Percentiles rank a stretch among this genome's conserved stretches.
Evolutionary conservation across 108 stramenopile species (phyloP).

Genomic region (Skeletonema potamos): DNA sequence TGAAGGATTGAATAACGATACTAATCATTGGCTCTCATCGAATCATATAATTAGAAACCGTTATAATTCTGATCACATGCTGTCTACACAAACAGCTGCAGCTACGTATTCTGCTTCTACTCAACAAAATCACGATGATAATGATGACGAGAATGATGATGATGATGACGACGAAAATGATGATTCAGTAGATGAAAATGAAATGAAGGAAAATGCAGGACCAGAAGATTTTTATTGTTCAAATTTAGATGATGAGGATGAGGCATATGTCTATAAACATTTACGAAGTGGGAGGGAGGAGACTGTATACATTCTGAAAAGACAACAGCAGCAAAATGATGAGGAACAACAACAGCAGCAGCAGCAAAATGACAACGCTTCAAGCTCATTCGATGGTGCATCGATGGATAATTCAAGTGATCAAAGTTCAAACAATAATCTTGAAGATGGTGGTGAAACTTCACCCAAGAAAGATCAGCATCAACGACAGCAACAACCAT

Average conservation of each 20-base stretch:
- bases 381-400: no score
- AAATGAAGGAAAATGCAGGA: slow-evolving; percentile 2
- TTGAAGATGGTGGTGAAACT: background rate
- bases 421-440: no score
- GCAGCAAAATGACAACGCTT: background rate
- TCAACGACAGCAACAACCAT: background rate
- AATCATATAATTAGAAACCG: background rate
- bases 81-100: background rate
- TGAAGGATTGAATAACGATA: slow-evolving; percentile 2
- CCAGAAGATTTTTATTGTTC: slow-evolving; percentile 36
- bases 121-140: slow-evolving; percentile 5
- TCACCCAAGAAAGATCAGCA: background rate
- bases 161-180: background rate
- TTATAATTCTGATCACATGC: background rate
- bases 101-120: background rate
- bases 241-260: slow-evolving; percentile 78
- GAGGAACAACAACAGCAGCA: background rate
- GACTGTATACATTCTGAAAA: slow-evolving; percentile 27
- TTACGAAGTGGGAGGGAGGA: slow-evolving; percentile 65
- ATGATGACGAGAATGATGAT: slow-evolving; percentile 12
- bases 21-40: slow-evolving; percentile 14
- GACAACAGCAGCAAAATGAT: background rate
- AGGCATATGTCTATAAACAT: slow-evolving; percentile 81
- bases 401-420: background rate
- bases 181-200: slow-evolving; percentile 14